Base-by-base conservation (phyloP, 352 stramenopile genomes). In the Phytophthora ohioensis region DNA sequence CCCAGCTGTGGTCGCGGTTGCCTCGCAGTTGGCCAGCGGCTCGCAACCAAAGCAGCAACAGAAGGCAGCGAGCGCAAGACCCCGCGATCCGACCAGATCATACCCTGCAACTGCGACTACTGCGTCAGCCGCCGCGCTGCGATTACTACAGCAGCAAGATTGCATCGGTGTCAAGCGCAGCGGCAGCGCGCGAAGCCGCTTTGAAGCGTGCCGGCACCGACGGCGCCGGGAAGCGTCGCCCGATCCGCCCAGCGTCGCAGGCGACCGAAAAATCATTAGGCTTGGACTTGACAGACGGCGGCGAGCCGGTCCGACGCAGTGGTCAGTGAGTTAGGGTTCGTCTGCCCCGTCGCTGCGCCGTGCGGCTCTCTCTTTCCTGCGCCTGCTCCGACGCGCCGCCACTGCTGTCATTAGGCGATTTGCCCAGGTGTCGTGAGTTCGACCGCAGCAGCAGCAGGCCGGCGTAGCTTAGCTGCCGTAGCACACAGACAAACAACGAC, bases 11-110 rank as follows among this genome's bases (percentile, higher is more conserved):
- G 45, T 1, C 45, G 2, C 5, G 41, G 48, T 61, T 59, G 55
- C 54, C 53, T 56, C 43, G 32, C 49, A 27, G 21, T 30, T 30
- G 30, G 27, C 35, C 38, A 15, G 10, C 54, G 21, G 55, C 42
- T 48, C 36, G 59, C 11, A 69, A 21, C 43, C 62, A 34, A 64
- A 43, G 52, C 45, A 47, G 41, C 49, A 45, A 34, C 64, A n/a
- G 47, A 38, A 3, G 5, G 41, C 15, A 49, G 5, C 15, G n/a
- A 46, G 41, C 21, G 1, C 21, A 27, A 27, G 3, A 11, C 13
- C 35, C 42, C n/a, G 27, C 54, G 56, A 65, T 67, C 64, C 49
- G 70, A 78, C 49, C 65, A 75, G 70, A 78, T 78, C 70, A 27
- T 47, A 31, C 17, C 17, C 42, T 27, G 39, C 48, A 54, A 49